phyloP scores from a whole-genome alignment of 345 rosid species.

The Populus ilicifolia region DNA sequence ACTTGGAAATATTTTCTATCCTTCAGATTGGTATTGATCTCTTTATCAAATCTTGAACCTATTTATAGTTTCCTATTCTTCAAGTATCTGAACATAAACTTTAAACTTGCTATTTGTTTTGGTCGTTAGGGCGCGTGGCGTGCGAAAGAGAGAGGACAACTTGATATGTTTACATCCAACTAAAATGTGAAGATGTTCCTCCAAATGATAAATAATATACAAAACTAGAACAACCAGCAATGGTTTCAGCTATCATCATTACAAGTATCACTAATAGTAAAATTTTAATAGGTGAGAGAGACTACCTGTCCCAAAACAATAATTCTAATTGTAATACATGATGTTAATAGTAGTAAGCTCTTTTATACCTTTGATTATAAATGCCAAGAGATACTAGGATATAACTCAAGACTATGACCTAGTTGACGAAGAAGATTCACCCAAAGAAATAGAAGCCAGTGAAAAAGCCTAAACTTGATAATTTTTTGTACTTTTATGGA shows the following conservation, averaged over 20 bases:
- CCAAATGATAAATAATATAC: slow-evolving; percentile 27
- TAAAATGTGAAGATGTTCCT: slow-evolving; percentile 11
- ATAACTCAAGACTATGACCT: slow-evolving; percentile 33
- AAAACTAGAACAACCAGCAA: slow-evolving; percentile 30
- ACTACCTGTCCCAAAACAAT: slow-evolving; percentile 9
- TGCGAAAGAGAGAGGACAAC: neutral
- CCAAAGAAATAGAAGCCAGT: slow-evolving; percentile 79
- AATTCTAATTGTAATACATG: slow-evolving; percentile 14
- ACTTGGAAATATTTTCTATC: too few species aligned
- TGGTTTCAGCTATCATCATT: slow-evolving; percentile 27
- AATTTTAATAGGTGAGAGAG: slow-evolving; percentile 6
- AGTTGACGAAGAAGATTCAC: slow-evolving; percentile 60
- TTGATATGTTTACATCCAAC: slow-evolving; percentile 7
- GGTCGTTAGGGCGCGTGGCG: accelerated
- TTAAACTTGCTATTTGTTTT: too few species aligned
- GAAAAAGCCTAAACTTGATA: slow-evolving; percentile 92
- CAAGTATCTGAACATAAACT: neutral
- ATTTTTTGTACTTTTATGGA: slow-evolving; percentile 69
- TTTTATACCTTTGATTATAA: slow-evolving; percentile 14
- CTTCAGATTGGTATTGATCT: too few species aligned
- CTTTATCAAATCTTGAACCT: neutral
- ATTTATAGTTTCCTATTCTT: neutral
- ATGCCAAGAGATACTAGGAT: neutral
- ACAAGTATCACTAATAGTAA: neutral
- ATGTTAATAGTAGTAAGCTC: slow-evolving; percentile 17